Base-by-base conservation (phyloP, 176 grass and related monocot species). In the Oryza punctata region DNA sequence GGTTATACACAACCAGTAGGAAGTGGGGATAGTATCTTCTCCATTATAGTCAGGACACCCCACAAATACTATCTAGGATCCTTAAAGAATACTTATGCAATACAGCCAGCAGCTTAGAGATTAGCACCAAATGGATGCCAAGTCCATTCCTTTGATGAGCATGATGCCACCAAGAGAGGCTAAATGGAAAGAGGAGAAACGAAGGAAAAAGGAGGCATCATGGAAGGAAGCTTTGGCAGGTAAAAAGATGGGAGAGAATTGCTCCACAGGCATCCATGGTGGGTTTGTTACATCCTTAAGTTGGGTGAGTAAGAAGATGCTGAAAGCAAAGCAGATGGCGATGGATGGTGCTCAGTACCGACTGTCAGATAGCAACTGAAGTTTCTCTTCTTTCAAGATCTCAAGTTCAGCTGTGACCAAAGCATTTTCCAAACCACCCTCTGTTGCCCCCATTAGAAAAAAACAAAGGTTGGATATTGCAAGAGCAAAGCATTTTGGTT, bases 171-270 rank as follows among this genome's bases (percentile, higher is more conserved):
- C 77, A 52, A 89, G 49, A 75, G 87, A 80, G 68, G 77, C 12
- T 85, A 63, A 70, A 85, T 75, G 47, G 27, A 75, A 84, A 82
- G 59, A 15, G 18, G 3, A 1, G 25, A 84, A 65, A 50, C 40
- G 19, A 79, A 52, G 80, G 80, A 61, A 73, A 88, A 77, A 82
- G 77, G 77, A 85, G 79, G 45, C 66, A 85, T 49, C 14, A 82
- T 65, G 78, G 72, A 21, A 82, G 30, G 75, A 82, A 89, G 54
- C 59, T 86, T 82, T 86, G 72, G 73, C 78, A 82, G 83, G 88
- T 90, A 82, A 77, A 82, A 90, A 86, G 84, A 73, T 78, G 73
- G 73, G 40, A 77, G 3, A 59, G 44, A 73, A 86, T 86, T 78
- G 78, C 38, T 86, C 69, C 28, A 19, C 37, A 49, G 37, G 78